Base-by-base conservation (phyloP, 192 early-diverging fungal genomes). In the Podila epigama region DNA sequence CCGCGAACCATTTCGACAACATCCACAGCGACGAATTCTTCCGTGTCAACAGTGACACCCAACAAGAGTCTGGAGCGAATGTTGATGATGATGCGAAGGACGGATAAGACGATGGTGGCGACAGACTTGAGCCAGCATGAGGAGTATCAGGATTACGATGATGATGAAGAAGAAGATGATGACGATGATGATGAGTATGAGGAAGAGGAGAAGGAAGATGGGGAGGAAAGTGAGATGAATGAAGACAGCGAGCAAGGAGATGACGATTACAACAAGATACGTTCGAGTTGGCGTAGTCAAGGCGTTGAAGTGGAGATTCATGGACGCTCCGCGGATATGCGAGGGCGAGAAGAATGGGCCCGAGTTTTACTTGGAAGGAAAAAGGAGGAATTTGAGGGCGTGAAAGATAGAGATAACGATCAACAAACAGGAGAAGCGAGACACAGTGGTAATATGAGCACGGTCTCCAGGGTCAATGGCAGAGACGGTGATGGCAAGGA, bases 31-130 rank as follows among this genome's bases (percentile, higher is more conserved):
- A 48, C 44, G 7, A 48, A 48, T 22, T 48, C 44, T 1, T 48
- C 44, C n/a, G 44, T 48, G n/a, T 48, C 44, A 22, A 48, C 44
- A 0, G 44, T 48, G 2, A 48, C n/a, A 22, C 44, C 44, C 20
- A 48, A 48, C 44, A 48, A 48, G 44, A 48, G 44, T 25, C 44
- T 48, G 44, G 44, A 48, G n/a, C 44, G 44, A 10, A 48, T 48
- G 44, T 10, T 48, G 44, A 48, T 48, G 44, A 48, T 48, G 44
- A 48, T 48, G 44, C 44, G 44, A 4, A 18, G 44, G 44, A 48
- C 44, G 15, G 44, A 48, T 22, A 48, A 48, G n/a, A 20, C 41
- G n/a, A n/a, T n/a, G 16, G 41, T n/a, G n/a, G n/a, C 20, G 1
- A 22, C 44, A 22, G n/a, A 48, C 25, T 16, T 48, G 44, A 18